phyloP scores from a whole-genome alignment of 495 filamentous ascomycete species.

The Xylaria curta region DNA sequence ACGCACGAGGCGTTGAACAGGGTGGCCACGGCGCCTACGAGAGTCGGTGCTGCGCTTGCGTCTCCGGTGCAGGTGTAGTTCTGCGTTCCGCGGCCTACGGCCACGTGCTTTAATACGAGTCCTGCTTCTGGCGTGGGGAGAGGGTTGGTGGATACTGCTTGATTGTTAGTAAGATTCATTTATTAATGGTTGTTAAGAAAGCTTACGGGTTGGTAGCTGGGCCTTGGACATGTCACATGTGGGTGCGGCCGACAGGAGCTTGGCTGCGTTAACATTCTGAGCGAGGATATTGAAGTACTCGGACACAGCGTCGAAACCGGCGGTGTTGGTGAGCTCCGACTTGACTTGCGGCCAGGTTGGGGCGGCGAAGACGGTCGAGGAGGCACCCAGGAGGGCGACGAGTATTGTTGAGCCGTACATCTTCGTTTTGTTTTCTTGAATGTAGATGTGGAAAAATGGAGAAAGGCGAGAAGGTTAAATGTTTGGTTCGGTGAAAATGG shows the following conservation, averaged over 20 bases:
- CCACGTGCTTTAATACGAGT: constrained; percentile 72
- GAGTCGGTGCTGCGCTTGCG: constrained; percentile 61
- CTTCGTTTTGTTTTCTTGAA: constrained; percentile 19
- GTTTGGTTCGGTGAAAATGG: constrained; percentile 17
- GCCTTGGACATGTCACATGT: constrained; percentile 60
- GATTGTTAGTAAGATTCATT: constrained; percentile 8
- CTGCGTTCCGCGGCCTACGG: constrained; percentile 85
- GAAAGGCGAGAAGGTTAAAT: constrained; percentile 2
- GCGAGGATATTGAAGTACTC: constrained; percentile 63
- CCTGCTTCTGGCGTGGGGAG: constrained; percentile 65
- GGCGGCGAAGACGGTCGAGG: constrained; percentile 51
- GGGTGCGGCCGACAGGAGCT: constrained; percentile 44
- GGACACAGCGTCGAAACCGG: constrained; percentile 49
- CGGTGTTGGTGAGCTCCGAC: constrained; percentile 41
- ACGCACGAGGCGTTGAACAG: constrained; percentile 90
- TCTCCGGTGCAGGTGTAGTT: constrained; percentile 86
- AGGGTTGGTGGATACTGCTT: constrained; percentile 8
- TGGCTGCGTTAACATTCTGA: constrained; percentile 52
- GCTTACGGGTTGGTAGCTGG: constrained; percentile 52
- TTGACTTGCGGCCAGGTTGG: constrained; percentile 52
- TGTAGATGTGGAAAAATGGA: not conserved
- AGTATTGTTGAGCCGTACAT: constrained; percentile 57
- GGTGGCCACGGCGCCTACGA: constrained; percentile 77
- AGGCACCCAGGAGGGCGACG: constrained; percentile 52
- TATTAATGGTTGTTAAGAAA: not conserved